Evolutionary conservation across 108 stramenopile genomes (phyloP), one percentile per base, ranked within the genome.

Genomic region (Bacterosira constricta): DNA sequence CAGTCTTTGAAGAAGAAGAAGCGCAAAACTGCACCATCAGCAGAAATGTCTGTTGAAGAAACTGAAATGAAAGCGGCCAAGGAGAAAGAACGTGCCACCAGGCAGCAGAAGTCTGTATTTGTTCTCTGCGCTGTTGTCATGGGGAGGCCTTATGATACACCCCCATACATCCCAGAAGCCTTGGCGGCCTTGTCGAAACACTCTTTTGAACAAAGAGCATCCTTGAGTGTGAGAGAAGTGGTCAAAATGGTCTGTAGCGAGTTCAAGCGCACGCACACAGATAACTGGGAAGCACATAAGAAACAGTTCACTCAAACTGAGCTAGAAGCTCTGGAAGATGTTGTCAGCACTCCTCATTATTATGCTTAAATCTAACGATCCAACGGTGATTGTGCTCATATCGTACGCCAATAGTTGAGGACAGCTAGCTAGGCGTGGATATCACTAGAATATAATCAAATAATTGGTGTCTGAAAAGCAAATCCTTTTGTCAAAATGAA

Each of bases 191-290:
- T 96, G 47, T 93, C 95, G 13, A 90, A 90, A 50, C 95, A 96
- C 63, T 92, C 91, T 0, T 96, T 90, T 65, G 92, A 96, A 63
- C 77, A 84, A 27, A 81, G 83, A 59, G 95, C 92, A 12, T 87
- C 92, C 13, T 60, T 94, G 38, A 65, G 81, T 20, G 90, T 96
- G n/a, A 81, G 95, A n/a, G 92, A 96, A 51, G 87, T 79, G 11
- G 95, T 96, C 18, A 94, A 92, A 65, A 88, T 88, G 59, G 88
- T 88, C 37, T 92, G 91, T 55, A 86, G 88, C 5, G 95, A 96
- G 51, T 96, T 91, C 79, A 93, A 94, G 49, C 71, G 90, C 32
- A 96, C 95, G 5, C 95, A 96, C 61, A 93, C 90, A 69, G 95
- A 96, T 57, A 92, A 92, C 66, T 96, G 95, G 95, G 91, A 88